phyloP scores from a whole-genome alignment of 2,329 filamentous ascomycete genomes.

The Penicillium sp. region DNA sequence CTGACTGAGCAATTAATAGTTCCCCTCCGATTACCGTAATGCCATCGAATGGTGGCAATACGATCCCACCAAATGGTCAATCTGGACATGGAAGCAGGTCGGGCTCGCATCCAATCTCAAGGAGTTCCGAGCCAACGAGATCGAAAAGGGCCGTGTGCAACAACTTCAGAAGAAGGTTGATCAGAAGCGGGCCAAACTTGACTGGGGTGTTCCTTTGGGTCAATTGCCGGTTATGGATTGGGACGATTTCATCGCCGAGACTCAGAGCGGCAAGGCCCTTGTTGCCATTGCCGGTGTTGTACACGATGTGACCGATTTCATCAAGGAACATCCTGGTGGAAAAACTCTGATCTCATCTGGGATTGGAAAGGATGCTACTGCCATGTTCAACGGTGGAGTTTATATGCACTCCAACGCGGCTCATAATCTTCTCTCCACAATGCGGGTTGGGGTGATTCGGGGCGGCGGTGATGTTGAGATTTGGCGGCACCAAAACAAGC shows the following conservation, averaged over 20 bases:
- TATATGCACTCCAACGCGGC: slow-evolving; percentile 89
- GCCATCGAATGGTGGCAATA: slow-evolving; percentile 85
- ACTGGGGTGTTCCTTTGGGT: slow-evolving; percentile 84
- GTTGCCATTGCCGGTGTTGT: slow-evolving; percentile 80
- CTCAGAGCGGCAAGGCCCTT: slow-evolving; percentile 75
- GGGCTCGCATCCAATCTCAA: slow-evolving; percentile 85
- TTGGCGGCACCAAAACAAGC: slow-evolving; percentile 70
- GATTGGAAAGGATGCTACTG: slow-evolving; percentile 83
- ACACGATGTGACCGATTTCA: slow-evolving; percentile 80
- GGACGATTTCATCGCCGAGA: slow-evolving; percentile 78
- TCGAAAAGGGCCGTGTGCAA: slow-evolving; percentile 87
- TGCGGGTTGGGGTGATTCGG: slow-evolving; percentile 83
- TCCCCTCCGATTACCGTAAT: slow-evolving; percentile 85
- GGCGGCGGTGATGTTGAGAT: slow-evolving; percentile 89
- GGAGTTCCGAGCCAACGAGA: slow-evolving; percentile 88
- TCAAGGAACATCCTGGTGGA: slow-evolving; percentile 84
- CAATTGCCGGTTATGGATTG: slow-evolving; percentile 82
- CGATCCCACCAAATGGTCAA: slow-evolving; percentile 83
- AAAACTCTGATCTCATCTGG: slow-evolving; percentile 81
- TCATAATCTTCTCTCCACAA: slow-evolving; percentile 84
- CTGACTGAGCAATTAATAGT: slow-evolving; percentile 36
- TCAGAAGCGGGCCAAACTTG: slow-evolving; percentile 76
- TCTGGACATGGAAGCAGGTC: slow-evolving; percentile 74
- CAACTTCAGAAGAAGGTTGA: slow-evolving; percentile 92
- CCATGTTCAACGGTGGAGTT: slow-evolving; percentile 88